Evolutionary conservation across 768 basidiomycete genomes (phyloP).

Genomic region (Pleurotus salmoneostramineus): DNA sequence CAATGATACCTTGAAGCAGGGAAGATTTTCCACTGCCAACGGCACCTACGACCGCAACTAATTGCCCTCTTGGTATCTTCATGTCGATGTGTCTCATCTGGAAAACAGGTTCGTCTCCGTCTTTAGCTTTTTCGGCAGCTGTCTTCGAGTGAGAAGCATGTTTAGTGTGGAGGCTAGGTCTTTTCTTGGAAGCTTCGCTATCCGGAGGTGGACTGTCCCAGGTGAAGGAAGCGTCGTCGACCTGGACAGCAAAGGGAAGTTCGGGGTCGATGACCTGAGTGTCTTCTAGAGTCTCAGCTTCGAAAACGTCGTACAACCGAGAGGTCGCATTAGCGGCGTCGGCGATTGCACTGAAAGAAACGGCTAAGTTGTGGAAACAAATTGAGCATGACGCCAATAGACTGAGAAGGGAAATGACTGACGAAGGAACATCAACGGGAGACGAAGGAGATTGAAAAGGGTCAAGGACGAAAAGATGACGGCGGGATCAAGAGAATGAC

Average conservation of each 20-base stretch:
- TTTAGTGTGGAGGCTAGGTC: conserved; percentile 11
- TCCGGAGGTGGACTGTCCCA: conserved; percentile 81
- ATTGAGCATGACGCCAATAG: conserved; percentile 8
- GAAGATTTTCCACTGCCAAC: conserved; percentile 74
- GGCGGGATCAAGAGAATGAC: conserved; percentile 64
- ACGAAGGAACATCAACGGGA: conserved; percentile 78
- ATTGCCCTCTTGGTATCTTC: conserved; percentile 67
- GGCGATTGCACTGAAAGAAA: conserved; percentile 72
- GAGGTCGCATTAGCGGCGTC: conserved; percentile 81
- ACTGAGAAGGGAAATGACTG: conserved; percentile 15
- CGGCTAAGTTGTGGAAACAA: conserved; percentile 33
- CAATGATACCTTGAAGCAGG: conserved; percentile 69
- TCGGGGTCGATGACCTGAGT: conserved; percentile 48
- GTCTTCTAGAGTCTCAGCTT: conserved; percentile 72
- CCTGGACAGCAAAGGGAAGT: conserved; percentile 61
- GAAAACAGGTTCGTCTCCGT: conserved; percentile 48
- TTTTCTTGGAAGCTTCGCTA: conserved; percentile 31
- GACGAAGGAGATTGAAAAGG: conserved; percentile 76
- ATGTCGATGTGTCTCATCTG: conserved; percentile 62
- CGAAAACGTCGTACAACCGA: conserved; percentile 78
- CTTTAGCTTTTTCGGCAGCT: conserved; percentile 23
- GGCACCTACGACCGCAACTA: conserved; percentile 83
- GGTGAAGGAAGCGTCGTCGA: conserved; percentile 69
- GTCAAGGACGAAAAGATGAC: conserved; percentile 83
- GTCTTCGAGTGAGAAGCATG: conserved; percentile 6